Base-by-base conservation (phyloP, 345 rosid genomes). In the Acer campestre region DNA sequence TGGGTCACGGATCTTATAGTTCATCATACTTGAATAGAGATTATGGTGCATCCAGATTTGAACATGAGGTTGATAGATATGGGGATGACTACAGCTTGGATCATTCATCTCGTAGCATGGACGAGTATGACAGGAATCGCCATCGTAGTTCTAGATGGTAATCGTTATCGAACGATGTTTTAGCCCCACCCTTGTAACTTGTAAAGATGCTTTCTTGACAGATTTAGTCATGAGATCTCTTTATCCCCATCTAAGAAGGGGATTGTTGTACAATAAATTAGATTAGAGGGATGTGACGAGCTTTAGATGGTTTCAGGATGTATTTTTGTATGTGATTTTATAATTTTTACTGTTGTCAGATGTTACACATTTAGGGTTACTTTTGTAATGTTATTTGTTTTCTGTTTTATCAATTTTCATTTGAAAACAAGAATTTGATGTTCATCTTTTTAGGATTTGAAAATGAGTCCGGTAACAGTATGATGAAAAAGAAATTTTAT, bases 21-120 rank as follows among this genome's bases (percentile, higher is more conserved):
- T 73, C 76, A 11, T 2, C 22, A 31, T 64, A 74, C 68, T 68
- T 79, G 0, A 62, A 13, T 23, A 61, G 79, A 10, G 73, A 76
- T 49, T 68, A 85, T 78, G 81, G 77, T 78, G 66, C 80, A 38
- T 67, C 67, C n/a, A 85, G 85, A 74, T 82, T 7, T 59, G 89
- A 75, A 44, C 49, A 74, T 22, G 79, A 72, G 31, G 62, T 9
- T 53, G 75, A 80, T 72, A 75, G 80, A 46, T 64, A 81, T 59
- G 13, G 66, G 73, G 82, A 82, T 67, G 71, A 67, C 61, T 22
- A 35, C 10, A 23, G 25, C 10, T 12, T 18, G 61, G 82, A 79
- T 42, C 69, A 63, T 73, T 53, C 78, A 14, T 44, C 27, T 7
- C 78, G 82, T 61, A 75, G 79, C 35, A 61, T 80, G 68, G 61